Percentiles rank a stretch among this genome's conserved stretches.
These are phyloP conservation scores for Psilocybe subaeruginosa DNA, from an alignment of 768 basidiomycete species.

Conservation along the genomic window DNA sequence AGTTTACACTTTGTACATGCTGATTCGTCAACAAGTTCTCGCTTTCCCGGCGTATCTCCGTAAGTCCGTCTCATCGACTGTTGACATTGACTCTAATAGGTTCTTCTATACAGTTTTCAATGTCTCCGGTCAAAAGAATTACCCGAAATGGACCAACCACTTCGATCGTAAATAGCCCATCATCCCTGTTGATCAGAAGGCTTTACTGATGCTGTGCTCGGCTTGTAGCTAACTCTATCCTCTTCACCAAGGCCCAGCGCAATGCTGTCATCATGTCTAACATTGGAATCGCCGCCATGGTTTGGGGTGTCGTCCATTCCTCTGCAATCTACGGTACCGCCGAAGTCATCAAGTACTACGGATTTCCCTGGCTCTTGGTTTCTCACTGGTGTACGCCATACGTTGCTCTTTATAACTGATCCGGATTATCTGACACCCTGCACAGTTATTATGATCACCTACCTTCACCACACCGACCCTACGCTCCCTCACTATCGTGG, in stretches of 20 bases:
- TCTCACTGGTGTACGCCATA: slow-evolving; percentile 51
- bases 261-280: slow-evolving; percentile 59
- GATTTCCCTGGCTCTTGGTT: slow-evolving; percentile 57
- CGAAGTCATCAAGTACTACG: slow-evolving; percentile 51
- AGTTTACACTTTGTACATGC: slow-evolving; percentile 56
- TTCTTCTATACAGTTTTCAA: slow-evolving; percentile 50
- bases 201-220: not conserved
- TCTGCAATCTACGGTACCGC: slow-evolving; percentile 38
- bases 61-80: slow-evolving; percentile 30
- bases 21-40: slow-evolving; percentile 59
- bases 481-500: slow-evolving; percentile 59
- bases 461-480: slow-evolving; percentile 69
- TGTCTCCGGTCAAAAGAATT: slow-evolving; percentile 61
- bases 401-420: not conserved
- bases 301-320: slow-evolving; percentile 39
- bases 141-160: slow-evolving; percentile 69
- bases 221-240: slow-evolving; percentile 50
- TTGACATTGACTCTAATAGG: slow-evolving; percentile 16
- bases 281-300: slow-evolving; percentile 54
- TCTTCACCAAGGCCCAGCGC: slow-evolving; percentile 57
- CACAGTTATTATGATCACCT: slow-evolving; percentile 56
- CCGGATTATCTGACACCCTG: not conserved
- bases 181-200: not conserved
- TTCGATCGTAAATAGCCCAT: slow-evolving; percentile 52
- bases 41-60: slow-evolving; percentile 66